A percentile compares a stretch with the other conserved stretches of the same genome.
Conservation (phyloP, 2,329 filamentous ascomycete genomes). For the Ophiosphaerella narmari region DNA sequence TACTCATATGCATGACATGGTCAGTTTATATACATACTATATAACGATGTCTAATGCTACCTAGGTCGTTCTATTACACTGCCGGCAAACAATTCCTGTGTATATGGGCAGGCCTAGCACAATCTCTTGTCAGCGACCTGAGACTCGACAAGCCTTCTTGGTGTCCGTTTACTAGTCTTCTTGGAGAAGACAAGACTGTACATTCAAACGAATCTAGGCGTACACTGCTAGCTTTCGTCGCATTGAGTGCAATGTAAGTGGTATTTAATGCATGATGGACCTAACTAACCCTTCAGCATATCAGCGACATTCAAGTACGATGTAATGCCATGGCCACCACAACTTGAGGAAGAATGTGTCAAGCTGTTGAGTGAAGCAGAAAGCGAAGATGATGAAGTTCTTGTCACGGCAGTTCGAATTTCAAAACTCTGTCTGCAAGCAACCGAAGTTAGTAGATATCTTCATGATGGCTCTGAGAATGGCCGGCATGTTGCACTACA, state of each 20-base stretch:
- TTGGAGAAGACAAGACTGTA: conserved; percentile 2
- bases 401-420: conserved; percentile 51
- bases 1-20: conserved; percentile 29
- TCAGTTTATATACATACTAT: background rate
- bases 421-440: conserved; percentile 29
- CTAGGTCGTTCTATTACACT: conserved; percentile 22
- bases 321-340: conserved; percentile 60
- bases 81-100: conserved; percentile 24
- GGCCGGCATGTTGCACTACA: conserved; percentile 12
- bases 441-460: conserved; percentile 21
- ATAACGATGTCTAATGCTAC: no score
- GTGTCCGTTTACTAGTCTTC: conserved; percentile 9
- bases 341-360: conserved; percentile 63
- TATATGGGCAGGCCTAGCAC: conserved; percentile 16
- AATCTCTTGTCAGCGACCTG: conserved; percentile 23
- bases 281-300: conserved; percentile 16
- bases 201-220: conserved; percentile 57
- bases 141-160: conserved; percentile 21
- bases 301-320: conserved; percentile 44
- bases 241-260: conserved; percentile 47
- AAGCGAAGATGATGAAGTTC: conserved; percentile 55
- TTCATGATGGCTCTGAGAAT: conserved; percentile 8
- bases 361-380: conserved; percentile 54
- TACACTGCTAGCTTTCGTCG: conserved; percentile 56
- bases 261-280: no score